Evolutionary conservation across 208 protist species (phyloP), one percentile per base, ranked within the genome.

Genomic region (Porcisia deanei): DNA sequence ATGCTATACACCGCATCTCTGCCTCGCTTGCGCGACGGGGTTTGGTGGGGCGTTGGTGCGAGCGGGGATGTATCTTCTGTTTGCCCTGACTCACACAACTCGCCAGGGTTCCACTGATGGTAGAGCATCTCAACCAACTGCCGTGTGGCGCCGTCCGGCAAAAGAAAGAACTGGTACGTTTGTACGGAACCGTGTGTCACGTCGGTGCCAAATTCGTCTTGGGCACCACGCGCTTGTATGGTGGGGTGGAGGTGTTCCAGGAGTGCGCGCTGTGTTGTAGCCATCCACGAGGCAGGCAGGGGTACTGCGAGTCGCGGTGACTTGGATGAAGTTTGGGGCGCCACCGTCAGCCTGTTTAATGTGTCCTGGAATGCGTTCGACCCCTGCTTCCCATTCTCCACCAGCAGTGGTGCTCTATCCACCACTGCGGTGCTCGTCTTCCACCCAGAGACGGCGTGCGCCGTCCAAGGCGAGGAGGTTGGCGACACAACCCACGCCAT

Each of bases 201-300:
- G 22, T 22, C 49, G 20, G 64, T 10, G 3, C 14, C 43, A 20
- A 18, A 9, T 39, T 30, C 47, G 3, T 14, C 25, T 52, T 52
- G 39, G 2, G 41, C 47, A 37, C 25, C 18, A n/a, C 20, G 10
- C 22, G 34, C 20, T 52, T 22, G 63, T 43, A 20, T n/a, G 41
- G 7, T 49, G 12, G 47, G 34, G 66, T 71, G 47, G 3, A 71
- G 47, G 47, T 57, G 66, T 4, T 25, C 30, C 14, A 60, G 49
- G 16, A 76, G 52, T 9, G 41, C 37, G 9, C 39, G 47, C 14
- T 57, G 63, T 8, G 77, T 69, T 47, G n/a, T 16, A 20, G 58
- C 37, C 66, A 77, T 82, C 77, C 77, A 77, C 55, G 71, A 64
- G 43, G 37, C 77, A 47, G 61, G 68, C 47, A 22, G 30, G 20